Evolutionary conservation across 805 yeast species (phyloP).

Genomic region (Ogataea polymorpha): DNA sequence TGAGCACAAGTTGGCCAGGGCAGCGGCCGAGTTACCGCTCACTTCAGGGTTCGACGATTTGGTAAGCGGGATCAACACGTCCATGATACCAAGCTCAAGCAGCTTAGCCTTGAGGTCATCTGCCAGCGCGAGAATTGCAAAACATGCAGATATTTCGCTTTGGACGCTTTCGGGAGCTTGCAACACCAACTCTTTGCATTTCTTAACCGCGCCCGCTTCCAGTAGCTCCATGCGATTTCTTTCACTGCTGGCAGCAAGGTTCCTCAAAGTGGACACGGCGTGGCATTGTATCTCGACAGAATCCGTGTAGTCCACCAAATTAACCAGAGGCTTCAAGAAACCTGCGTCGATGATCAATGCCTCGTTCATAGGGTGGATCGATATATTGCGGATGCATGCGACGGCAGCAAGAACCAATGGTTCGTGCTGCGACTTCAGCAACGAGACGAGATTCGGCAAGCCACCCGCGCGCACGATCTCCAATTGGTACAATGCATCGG

Average conservation of each 20-base stretch:
- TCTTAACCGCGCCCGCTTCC: conserved; percentile 93
- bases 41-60: conserved; percentile 87
- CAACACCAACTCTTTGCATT: conserved; percentile 84
- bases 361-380: conserved; percentile 95
- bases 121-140: conserved; percentile 94
- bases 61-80: conserved; percentile 89
- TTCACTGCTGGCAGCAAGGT: conserved; percentile 93
- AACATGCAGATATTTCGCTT: conserved; percentile 93
- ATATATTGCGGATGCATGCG: conserved; percentile 95
- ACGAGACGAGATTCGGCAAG: conserved; percentile 84
- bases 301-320: conserved; percentile 76
- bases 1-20: conserved; percentile 91
- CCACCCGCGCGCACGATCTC: conserved; percentile 97
- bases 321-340: conserved; percentile 85
- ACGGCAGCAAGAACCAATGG: conserved; percentile 95
- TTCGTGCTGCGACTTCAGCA: conserved; percentile 84
- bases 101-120: conserved; percentile 88
- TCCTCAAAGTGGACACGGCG: conserved; percentile 93
- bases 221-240: conserved; percentile 86
- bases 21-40: conserved; percentile 98
- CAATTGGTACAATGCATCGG: conserved; percentile 92
- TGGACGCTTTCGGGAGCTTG: conserved; percentile 89
- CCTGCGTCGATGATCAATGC: conserved; percentile 96
- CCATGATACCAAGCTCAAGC: conserved; percentile 78
- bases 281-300: conserved; percentile 98